Evolutionary conservation across 768 basidiomycete genomes (phyloP).

Genomic region (Suillus bovinus): DNA sequence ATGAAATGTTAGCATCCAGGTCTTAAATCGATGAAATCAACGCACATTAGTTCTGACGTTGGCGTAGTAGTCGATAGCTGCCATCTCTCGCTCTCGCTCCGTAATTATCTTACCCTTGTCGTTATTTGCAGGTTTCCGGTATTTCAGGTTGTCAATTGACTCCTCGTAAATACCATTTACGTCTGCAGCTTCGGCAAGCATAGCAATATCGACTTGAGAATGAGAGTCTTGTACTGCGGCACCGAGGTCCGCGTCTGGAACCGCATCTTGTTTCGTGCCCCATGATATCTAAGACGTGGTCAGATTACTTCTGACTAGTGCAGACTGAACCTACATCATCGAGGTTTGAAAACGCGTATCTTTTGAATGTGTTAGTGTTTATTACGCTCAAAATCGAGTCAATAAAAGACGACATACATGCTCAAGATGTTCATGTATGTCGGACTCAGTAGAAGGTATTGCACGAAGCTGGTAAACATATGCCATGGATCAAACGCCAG

Average conservation of each 20-base stretch:
- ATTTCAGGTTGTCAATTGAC: conserved; percentile 70
- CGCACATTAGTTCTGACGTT: conserved; percentile 79
- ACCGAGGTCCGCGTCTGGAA: conserved; percentile 76
- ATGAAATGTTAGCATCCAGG: not conserved
- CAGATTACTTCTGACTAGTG: conserved; percentile 10
- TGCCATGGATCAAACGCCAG: conserved; percentile 97
- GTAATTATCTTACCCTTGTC: conserved; percentile 31
- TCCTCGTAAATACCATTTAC: conserved; percentile 85
- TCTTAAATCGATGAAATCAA: not conserved
- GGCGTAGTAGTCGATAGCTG: conserved; percentile 85
- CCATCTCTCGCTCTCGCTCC: conserved; percentile 66
- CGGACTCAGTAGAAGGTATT: conserved; percentile 86
- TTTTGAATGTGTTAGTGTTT: conserved; percentile 35
- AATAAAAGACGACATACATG: conserved; percentile 50
- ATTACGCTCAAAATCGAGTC: conserved; percentile 14
- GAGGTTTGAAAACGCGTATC: conserved; percentile 84
- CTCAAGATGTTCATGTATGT: conserved; percentile 76
- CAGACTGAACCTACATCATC: conserved; percentile 58
- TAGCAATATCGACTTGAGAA: conserved; percentile 85
- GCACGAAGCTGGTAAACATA: conserved; percentile 86
- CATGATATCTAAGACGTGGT: conserved; percentile 66
- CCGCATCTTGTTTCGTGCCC: conserved; percentile 92
- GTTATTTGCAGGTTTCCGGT: conserved; percentile 46
- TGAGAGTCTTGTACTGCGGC: conserved; percentile 79
- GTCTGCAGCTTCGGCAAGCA: conserved; percentile 79